phyloP scores from a whole-genome alignment of 2,329 filamentous ascomycete genomes.

The Aureobasidium zeae region DNA sequence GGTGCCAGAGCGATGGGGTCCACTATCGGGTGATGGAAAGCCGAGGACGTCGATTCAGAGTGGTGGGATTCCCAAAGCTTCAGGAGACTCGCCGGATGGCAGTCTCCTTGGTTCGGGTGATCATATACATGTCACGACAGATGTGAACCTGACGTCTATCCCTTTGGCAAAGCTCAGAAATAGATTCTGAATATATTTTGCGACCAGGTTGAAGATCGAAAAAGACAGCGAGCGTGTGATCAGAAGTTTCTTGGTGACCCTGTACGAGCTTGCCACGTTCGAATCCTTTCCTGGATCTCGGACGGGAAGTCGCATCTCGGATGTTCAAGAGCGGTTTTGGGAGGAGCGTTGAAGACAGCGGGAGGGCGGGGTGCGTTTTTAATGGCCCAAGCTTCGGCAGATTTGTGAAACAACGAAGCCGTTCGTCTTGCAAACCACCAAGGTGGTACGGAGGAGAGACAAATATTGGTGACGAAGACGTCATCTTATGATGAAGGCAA shows the following conservation, averaged over 20 bases:
- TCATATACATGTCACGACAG: constrained; percentile 12
- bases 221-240: background rate
- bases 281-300: too few species aligned
- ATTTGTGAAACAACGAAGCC: too few species aligned
- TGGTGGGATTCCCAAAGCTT: background rate
- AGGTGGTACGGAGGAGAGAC: too few species aligned
- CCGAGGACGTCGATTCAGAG: constrained; percentile 6
- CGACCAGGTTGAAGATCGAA: constrained; percentile 1
- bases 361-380: too few species aligned
- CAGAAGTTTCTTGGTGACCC: background rate
- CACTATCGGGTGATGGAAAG: background rate
- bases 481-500: background rate
- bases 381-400: too few species aligned
- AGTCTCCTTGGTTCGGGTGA: constrained; percentile 1
- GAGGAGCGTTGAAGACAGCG: too few species aligned
- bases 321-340: too few species aligned
- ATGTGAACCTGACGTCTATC: constrained; percentile 3
- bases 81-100: background rate
- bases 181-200: too few species aligned
- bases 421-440: too few species aligned
- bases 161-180: too few species aligned
- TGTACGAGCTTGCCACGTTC: too few species aligned
- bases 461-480: background rate
- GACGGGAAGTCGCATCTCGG: too few species aligned
- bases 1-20: background rate